Percentiles rank a stretch among this genome's conserved stretches.
phyloP scores from a whole-genome alignment of 2,329 filamentous ascomycete genomes.

The Colletotrichum nymphaeae region DNA sequence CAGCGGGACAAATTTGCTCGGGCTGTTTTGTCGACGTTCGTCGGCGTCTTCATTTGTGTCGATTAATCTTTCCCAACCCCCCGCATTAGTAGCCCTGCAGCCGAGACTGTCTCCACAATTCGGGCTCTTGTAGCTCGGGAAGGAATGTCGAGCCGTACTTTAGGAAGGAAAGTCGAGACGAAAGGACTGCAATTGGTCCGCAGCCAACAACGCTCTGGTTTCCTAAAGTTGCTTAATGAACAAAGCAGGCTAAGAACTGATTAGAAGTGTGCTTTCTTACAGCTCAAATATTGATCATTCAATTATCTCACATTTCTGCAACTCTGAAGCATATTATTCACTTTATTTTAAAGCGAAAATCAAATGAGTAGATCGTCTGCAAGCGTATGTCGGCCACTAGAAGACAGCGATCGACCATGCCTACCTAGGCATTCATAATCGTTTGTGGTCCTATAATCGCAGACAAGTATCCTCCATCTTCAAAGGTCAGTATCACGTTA shows the following conservation, averaged over 20 bases:
- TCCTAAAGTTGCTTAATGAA: not conserved
- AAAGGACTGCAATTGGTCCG: not conserved
- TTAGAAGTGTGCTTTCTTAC: not conserved
- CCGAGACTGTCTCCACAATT: not conserved
- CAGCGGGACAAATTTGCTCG: not conserved
- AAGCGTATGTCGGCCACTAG: too few relatives aligned
- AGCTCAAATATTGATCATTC: too few relatives aligned
- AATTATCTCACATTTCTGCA: too few relatives aligned
- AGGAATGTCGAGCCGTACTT: conserved; percentile 8
- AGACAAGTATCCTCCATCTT: too few relatives aligned
- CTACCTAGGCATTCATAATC: too few relatives aligned
- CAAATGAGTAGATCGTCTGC: too few relatives aligned
- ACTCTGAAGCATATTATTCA: too few relatives aligned
- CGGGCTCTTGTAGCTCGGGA: not conserved
- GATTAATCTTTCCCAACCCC: conserved; percentile 3
- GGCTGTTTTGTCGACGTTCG: not conserved
- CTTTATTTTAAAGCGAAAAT: too few relatives aligned
- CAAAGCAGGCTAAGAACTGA: not conserved
- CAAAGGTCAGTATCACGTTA: too few relatives aligned
- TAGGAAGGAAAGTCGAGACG: conserved; percentile 25
- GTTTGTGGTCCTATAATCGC: too few relatives aligned
- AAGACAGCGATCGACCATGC: too few relatives aligned
- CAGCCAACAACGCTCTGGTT: not conserved
- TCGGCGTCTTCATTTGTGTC: not conserved
- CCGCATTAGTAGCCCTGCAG: not conserved